A percentile compares a stretch with the other conserved stretches of the same genome.
Conservation (phyloP, 305 asterid species). For the Rubia tinctorum region DNA sequence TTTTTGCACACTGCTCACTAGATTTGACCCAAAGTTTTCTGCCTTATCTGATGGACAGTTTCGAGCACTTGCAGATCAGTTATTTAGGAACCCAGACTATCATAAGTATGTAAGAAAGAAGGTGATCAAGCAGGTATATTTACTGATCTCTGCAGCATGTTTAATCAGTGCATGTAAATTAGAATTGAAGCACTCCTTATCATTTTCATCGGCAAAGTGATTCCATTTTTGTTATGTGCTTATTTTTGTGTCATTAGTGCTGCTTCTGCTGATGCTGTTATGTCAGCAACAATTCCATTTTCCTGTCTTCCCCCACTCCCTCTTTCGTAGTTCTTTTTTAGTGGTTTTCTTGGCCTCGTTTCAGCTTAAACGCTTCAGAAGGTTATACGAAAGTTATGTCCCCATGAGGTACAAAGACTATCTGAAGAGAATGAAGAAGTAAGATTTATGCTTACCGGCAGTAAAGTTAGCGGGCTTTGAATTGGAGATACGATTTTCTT, state of each 20-base stretch:
- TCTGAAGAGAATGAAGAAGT: slow-evolving; percentile 88
- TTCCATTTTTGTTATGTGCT: too few species aligned
- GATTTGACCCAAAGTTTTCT: slow-evolving; percentile 19
- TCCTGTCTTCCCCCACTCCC: not conserved
- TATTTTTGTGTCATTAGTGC: too few species aligned
- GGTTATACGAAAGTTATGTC: slow-evolving; percentile 80
- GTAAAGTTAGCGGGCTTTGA: not conserved
- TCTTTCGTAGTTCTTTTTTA: slow-evolving; percentile 1
- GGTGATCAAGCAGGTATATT: too few species aligned
- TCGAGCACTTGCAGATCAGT: too few species aligned
- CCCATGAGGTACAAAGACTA: slow-evolving; percentile 86
- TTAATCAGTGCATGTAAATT: too few species aligned
- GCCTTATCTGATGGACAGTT: slow-evolving; percentile 36
- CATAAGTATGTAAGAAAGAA: too few species aligned
- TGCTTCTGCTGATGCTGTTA: too few species aligned
- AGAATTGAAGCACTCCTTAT: too few species aligned
- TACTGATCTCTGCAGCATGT: too few species aligned
- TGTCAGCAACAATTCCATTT: not conserved
- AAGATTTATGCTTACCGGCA: slow-evolving; percentile 12
- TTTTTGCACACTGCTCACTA: slow-evolving; percentile 2
- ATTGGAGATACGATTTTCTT: not conserved
- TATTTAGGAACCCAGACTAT: too few species aligned
- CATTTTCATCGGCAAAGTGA: too few species aligned
- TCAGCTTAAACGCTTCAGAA: slow-evolving; percentile 75
- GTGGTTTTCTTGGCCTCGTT: slow-evolving; percentile 17